Percentiles rank a stretch among this genome's conserved stretches.
Evolutionary conservation across 805 yeast genomes (phyloP).

Genomic region (Nakazawaea ambrosiae): DNA sequence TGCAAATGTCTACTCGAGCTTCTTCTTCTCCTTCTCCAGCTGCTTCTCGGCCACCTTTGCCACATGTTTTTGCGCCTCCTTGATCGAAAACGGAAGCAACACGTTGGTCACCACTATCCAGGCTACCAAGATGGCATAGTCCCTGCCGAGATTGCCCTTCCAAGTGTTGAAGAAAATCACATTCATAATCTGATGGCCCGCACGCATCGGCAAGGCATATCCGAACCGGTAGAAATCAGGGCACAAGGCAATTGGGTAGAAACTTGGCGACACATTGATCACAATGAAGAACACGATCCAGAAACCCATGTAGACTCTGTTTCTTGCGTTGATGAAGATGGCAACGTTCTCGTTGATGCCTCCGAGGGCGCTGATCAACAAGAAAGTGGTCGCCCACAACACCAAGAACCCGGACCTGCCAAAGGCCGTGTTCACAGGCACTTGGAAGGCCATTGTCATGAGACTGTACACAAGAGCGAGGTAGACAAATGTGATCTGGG

Average conservation of each 20-base stretch:
- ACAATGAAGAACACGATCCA: conserved; percentile 69
- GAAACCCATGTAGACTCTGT: conserved; percentile 56
- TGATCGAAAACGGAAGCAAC: conserved; percentile 30
- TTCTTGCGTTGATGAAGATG: conserved; percentile 36
- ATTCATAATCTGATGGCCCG: conserved; percentile 48
- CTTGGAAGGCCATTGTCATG: conserved; percentile 63
- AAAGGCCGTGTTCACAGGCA: conserved; percentile 48
- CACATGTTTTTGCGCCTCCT: conserved; percentile 12
- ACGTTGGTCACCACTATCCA: conserved; percentile 52
- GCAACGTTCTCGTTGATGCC: conserved; percentile 60
- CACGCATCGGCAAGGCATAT: conserved; percentile 60
- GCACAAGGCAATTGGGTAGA: conserved; percentile 48
- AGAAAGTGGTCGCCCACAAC: conserved; percentile 57
- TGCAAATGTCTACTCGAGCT: too few relatives aligned
- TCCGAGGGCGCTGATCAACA: conserved; percentile 65
- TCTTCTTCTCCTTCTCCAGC: conserved; percentile 3
- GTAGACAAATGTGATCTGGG: conserved; percentile 49
- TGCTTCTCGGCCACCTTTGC: conserved; percentile 2
- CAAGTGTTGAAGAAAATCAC: conserved; percentile 50
- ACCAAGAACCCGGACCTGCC: conserved; percentile 63
- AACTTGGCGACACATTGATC: conserved; percentile 55
- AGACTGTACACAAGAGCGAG: conserved; percentile 52
- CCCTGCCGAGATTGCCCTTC: conserved; percentile 53
- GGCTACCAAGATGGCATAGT: conserved; percentile 47
- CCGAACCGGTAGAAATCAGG: conserved; percentile 55